A percentile compares a stretch with the other conserved stretches of the same genome.
Evolutionary conservation across 306 rosid species (phyloP).

Genomic region (Myrica gale): DNA sequence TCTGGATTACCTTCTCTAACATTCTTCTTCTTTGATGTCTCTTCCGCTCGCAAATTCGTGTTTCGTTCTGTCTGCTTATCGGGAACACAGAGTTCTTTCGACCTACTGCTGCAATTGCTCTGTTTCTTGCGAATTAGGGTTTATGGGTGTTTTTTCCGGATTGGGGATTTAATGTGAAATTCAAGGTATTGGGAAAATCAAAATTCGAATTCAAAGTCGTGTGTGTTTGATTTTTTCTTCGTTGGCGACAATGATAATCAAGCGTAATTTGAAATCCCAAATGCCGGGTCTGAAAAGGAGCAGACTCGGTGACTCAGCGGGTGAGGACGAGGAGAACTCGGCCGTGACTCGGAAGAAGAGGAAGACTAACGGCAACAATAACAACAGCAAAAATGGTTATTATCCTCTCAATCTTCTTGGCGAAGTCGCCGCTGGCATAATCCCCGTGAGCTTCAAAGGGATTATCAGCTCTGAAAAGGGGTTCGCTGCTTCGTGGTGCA

Average conservation of each 20-base stretch:
- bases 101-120: conserved; percentile 49
- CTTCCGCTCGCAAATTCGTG: conserved; percentile 20
- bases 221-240: conserved; percentile 30
- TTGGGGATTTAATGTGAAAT: conserved; percentile 30
- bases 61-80: not conserved
- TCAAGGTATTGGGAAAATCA: conserved; percentile 18
- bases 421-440: conserved; percentile 77
- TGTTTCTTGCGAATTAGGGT: conserved; percentile 75
- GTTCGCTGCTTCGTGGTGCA: conserved; percentile 66
- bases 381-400: conserved; percentile 41
- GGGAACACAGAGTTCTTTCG: conserved; percentile 6
- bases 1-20: conserved; percentile 31
- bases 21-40: conserved; percentile 35
- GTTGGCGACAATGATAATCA: conserved; percentile 68
- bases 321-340: conserved; percentile 67
- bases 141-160: conserved; percentile 32
- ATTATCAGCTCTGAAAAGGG: conserved; percentile 58
- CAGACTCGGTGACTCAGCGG: conserved; percentile 61
- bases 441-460: conserved; percentile 69
- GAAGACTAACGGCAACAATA: conserved; percentile 34
- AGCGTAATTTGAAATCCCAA: conserved; percentile 87
- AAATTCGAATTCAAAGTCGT: conserved; percentile 26
- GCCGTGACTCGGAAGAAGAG: conserved; percentile 63
- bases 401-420: conserved; percentile 85
- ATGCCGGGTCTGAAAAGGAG: conserved; percentile 97